Base-by-base conservation (phyloP, 176 grass and related monocot genomes). In the Bolboschoenus planiculmis region DNA sequence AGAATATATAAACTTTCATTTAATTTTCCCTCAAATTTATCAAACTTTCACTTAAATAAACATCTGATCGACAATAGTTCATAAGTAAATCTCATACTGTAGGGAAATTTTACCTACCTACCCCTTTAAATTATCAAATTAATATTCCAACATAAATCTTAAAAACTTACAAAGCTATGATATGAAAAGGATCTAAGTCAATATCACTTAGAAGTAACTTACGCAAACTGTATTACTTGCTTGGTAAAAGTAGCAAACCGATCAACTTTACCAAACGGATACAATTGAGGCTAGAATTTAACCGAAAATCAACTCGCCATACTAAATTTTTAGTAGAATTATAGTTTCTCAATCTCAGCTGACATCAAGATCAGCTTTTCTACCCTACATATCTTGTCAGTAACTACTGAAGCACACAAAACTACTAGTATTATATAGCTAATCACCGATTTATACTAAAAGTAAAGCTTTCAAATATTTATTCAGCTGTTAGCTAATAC, bases 201-300 rank as follows among this genome's bases (percentile, higher is more conserved):
- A 18, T 78, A 31, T 10, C 29, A n/a, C 47, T 55, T 55, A 47
- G 74, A 55, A 75, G 56, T 59, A 59, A 29, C n/a, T 59, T 59
- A 11, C 9, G 33, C 16, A 36, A 66, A 66, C 63, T 18, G 33
- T 66, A 37, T n/a, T 37, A n/a, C 30, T 36, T 78, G 21, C 31
- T 50, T 56, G 27, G 20, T 55, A 26, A 78, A 78, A 58, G 53
- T 40, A 40, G 56, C 50, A 60, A 80, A 42, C 21, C 36, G 23
- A 80, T 80, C 33, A 80, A 80, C 21, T 80, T 36, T 40, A 59
- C 78, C 51, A 80, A 58, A 80, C 15, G 20, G 27, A 80, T 24
- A 21, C 31, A 2, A 31, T 53, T 50, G 18, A 56, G n/a, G n/a
- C 51, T 15, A 40, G n/a, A 24, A 39, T 79, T 58, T 10, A 58